These are phyloP conservation scores for Podospora australis DNA, from an alignment of 495 filamentous ascomycete genomes.

Conservation along the genomic window DNA sequence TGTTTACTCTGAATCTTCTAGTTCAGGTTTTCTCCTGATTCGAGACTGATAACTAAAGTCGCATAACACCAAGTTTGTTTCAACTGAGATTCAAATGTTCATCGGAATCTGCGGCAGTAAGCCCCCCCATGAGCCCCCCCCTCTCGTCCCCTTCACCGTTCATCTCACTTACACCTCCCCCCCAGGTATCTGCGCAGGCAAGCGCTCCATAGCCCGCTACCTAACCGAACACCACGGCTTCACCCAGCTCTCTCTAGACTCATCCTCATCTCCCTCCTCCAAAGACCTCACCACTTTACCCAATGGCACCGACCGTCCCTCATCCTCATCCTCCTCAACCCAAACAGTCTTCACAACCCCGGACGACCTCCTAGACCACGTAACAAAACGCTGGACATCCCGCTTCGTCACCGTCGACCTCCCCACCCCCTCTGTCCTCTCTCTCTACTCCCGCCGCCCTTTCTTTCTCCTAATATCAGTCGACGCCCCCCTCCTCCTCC, in stretches of 20 bases:
- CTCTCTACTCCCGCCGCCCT: slow-evolving; percentile 67
- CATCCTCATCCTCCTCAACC: slow-evolving; percentile 8
- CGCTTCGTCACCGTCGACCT: slow-evolving; percentile 82
- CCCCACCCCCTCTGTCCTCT: slow-evolving; percentile 57
- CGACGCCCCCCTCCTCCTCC: slow-evolving; percentile 76
- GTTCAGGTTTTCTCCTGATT: not conserved
- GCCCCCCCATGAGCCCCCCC: slow-evolving; percentile 21
- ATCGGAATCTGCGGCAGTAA: slow-evolving; percentile 89
- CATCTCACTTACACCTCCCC: slow-evolving; percentile 12
- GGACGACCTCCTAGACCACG: slow-evolving; percentile 67
- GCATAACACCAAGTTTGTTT: not conserved
- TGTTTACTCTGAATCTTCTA: not conserved
- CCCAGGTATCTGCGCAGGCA: slow-evolving; percentile 83
- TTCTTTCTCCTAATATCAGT: slow-evolving; percentile 91
- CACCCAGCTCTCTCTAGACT: slow-evolving; percentile 44
- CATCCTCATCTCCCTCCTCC: not conserved
- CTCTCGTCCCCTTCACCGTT: slow-evolving; percentile 3
- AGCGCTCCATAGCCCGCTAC: slow-evolving; percentile 76
- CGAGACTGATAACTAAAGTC: not conserved
- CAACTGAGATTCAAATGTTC: slow-evolving; percentile 54
- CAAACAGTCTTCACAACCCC: slow-evolving; percentile 48
- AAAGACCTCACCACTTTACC: not conserved
- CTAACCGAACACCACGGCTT: slow-evolving; percentile 74
- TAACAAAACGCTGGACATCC: slow-evolving; percentile 76
- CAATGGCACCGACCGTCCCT: not conserved